Base-by-base conservation (phyloP, 1,284 basidiomycete species). In the Omphalotus olearius region DNA sequence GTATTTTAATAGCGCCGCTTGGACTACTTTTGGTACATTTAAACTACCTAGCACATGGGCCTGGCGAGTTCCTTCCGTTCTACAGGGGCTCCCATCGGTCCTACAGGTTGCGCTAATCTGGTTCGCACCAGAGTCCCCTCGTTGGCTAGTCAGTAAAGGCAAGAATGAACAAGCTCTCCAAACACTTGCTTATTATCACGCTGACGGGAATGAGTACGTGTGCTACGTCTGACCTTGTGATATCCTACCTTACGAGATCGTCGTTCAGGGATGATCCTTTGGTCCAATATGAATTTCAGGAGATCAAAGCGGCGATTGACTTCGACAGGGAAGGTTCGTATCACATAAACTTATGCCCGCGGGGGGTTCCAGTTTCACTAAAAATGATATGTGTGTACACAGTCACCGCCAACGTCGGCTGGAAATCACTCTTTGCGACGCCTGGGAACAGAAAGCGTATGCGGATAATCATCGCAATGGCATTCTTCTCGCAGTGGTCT, bases 401-500 rank as follows among this genome's bases (percentile, higher is more conserved):
- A 55, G 77, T 80, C 41, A 71, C 75, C n/a, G 63, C 70, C 49
- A 80, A 79, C 53, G 66, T 83, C 25, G 82, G 82, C 46, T 88
- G 81, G 80, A 76, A 72, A 59, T 71, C 80, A 0, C 75, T 88
- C 55, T 61, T 85, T 60, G 59, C 67, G 23, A 83, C 76, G 35
- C 65, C 72, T 11, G 87, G 85, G 44, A 89, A 89, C 71, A 71
- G 80, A 50, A 81, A 73, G 64, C 84, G 87, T 46, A 72, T 88
- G 68, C 68, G 75, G 41, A 85, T 88, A 62, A 83, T 88, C 65
- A 61, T 85, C 55, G 82, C 82, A 36, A 69, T 86, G 47, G 82
- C 82, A 33, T 84, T 83, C 74, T 85, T 86, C 72, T 84, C 83
- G 5, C 81, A 84, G 58, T 88, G 83, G 86, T 86, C 82, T 4